Base-by-base conservation (phyloP, 768 basidiomycete genomes). In the Hirschioporus abietinus region DNA sequence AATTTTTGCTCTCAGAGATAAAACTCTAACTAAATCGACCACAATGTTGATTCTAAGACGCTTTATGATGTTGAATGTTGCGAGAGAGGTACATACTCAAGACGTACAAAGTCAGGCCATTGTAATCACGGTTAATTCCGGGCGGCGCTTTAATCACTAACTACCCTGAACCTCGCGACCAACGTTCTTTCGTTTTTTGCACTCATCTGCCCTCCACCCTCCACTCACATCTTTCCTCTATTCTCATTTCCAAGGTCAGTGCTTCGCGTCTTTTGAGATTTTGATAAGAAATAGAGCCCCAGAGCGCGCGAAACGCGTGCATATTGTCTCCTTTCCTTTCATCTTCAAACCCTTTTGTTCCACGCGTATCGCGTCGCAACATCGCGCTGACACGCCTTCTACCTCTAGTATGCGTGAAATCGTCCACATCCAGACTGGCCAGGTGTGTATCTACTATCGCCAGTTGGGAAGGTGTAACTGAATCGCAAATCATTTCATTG, bases 371-470 rank as follows among this genome's bases (percentile, higher is more conserved):
- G 42, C 42, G 42, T 52, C 42, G 42, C 42, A 58, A 52, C 42
- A 52, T 15, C 42, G 42, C 42, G 42, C 42, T 52, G 20, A 52
- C 42, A 52, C 75, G 72, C 70, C 65, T 75, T 74, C 64, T 68
- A 64, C 58, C 70, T 75, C 59, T 72, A 94, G 92, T 85, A 95
- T 94, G 93, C 93, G 96, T 85, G 96, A 99, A 89, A 98, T 99
- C 81, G 96, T 99, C 78, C 96, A 99, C 83, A 89, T 99, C 76
- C 96, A 99, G 80, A 98, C 96, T 70, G 96, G 96, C 83, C 96
- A 97, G 88, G 94, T 94, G 74, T 72, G 83, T 76, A 64, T 63
- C 36, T 59, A 36, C 34, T 35, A 62, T 68, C 65, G 36, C 35
- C 26, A 52, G 35, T 52, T 36, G 27, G n/a, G 17, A 63, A 65